Evolutionary conservation across 2,329 filamentous ascomycete species (phyloP), one percentile per base, ranked within the genome.

Genomic region (Ophiostoma himal-ulmi): DNA sequence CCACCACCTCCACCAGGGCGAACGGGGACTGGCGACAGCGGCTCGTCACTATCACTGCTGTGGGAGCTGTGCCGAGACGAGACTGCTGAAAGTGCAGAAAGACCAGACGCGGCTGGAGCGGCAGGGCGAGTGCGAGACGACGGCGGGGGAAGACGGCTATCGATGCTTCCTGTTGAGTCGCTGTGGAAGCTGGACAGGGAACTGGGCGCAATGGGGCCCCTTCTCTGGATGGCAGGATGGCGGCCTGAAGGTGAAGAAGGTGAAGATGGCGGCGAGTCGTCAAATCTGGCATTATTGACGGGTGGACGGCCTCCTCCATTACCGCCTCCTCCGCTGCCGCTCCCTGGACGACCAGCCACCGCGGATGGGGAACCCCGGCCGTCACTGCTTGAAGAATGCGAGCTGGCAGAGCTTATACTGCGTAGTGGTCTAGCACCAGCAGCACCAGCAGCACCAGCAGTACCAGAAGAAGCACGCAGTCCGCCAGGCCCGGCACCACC

Each of bases 381-480:
- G 36, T 37, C 62, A 20, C 65, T 67, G 65, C 11, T 30, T 11
- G 65, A 48, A 39, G 65, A 48, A 41, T 14, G 39, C 2, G 36
- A 41, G 65, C 39, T 67, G 37, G 39, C 65, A 39, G 65, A 67
- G 65, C 65, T 67, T 5, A 44, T 36, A 22, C 62, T 65, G 14
- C 30, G 60, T 7, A 20, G 10, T 5, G 34, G 36, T 22, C 37
- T 39, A 36, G 62, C 36, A 39, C 20, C 62, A 62, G 34, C n/a
- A 22, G n/a, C 36, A 6, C 17, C 3, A n/a, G 57, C 26, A 8
- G 57, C 57, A 17, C 14, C 30, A 14, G 8, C 52, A 10, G 52
- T 22, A 17, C 2, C 14, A 11, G 20, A 4, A n/a, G 54, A 48
- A n/a, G 57, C 57, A 62, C 26, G 3, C 1, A 17, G 4, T 5